Base-by-base conservation (phyloP, 768 basidiomycete genomes). In the Dacryopinax primogenitus region DNA sequence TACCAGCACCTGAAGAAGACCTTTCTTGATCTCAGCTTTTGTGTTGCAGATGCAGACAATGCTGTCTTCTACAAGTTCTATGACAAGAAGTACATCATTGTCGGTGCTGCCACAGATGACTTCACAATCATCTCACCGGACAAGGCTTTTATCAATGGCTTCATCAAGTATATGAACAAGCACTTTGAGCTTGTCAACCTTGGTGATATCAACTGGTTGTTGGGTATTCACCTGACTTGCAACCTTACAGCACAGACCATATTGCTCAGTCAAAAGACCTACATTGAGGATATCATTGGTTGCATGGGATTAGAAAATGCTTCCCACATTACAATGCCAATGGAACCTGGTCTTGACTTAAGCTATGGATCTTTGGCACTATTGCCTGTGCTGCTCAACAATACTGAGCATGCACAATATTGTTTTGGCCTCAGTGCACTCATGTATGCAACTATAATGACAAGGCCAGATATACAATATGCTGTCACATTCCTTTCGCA, bases 401-500 rank as follows among this genome's bases (percentile, higher is more conserved):
- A 37, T 37, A 37, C 36, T 9, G 36, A 37, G 36, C 36, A 37
- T 37, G 36, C 36, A 37, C 36, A 37, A 9, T 37, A 37, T 18
- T 18, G 36, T 9, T 37, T 37, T 37, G 36, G 36, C 36, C 36
- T 76, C 33, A 73, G 75, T 30, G 67, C 73, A 2, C 68, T 77
- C 7, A 68, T 71, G 65, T 78, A 76, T 63, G 65, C 76, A 0
- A 67, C 76, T 1, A 63, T 76, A 1, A 71, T 70, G 6, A 76
- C 77, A 0, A 68, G 72, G 0, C 77, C 78, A 0, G 76, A 81
- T 41, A 70, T 80, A 9, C 68, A 75, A 0, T 76, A 68, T 47
- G 68, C 74, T 6, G 75, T 77, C 9, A 67, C 70, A 33, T 23
- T 62, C 0, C 72, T 80, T 0, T 69, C 75, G 0, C 74, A 74